Conservation (phyloP, 192 early-diverging fungal genomes). For the Entophlyctis helioformis region DNA sequence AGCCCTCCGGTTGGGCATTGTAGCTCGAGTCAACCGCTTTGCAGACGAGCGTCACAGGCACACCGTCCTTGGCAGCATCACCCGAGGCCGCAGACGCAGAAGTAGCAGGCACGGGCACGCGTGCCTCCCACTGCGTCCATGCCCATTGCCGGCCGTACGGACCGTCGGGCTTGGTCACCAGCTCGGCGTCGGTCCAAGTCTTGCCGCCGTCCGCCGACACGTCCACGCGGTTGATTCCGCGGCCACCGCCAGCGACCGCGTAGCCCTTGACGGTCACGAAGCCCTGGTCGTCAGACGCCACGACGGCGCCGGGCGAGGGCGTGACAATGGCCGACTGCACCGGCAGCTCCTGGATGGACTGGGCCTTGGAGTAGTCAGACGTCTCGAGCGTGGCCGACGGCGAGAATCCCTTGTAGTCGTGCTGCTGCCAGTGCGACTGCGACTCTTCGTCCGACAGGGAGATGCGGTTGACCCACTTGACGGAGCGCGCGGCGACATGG, state of each 20-base stretch:
- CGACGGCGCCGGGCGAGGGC: constrained; percentile 23
- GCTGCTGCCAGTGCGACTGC: constrained; percentile 26
- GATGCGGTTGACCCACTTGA: constrained; percentile 59
- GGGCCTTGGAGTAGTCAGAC: constrained; percentile 31
- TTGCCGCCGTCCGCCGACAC: constrained; percentile 53
- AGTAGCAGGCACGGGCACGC: constrained; percentile 34
- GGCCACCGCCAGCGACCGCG: constrained; percentile 23
- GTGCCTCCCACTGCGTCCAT: constrained; percentile 73
- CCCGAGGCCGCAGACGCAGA: too few species aligned
- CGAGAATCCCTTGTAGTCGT: constrained; percentile 39
- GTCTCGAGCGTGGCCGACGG: constrained; percentile 27
- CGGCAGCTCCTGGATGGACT: constrained; percentile 61
- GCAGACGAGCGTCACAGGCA: constrained; percentile 51
- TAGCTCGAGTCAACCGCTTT: constrained; percentile 77
- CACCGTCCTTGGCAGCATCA: constrained; percentile 7
- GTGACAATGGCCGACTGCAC: constrained; percentile 64
- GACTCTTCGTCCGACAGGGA: constrained; percentile 26
- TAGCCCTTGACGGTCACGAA: constrained; percentile 36
- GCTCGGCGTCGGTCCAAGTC: constrained; percentile 61
- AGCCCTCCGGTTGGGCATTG: constrained; percentile 70
- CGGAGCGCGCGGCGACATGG: constrained; percentile 72
- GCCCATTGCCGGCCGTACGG: constrained; percentile 58
- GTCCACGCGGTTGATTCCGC: constrained; percentile 28
- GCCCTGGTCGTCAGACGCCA: constrained; percentile 16
- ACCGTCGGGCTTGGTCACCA: too few species aligned